phyloP scores from a whole-genome alignment of 2,329 filamentous ascomycete genomes.

The Ceratocystis variospora region DNA sequence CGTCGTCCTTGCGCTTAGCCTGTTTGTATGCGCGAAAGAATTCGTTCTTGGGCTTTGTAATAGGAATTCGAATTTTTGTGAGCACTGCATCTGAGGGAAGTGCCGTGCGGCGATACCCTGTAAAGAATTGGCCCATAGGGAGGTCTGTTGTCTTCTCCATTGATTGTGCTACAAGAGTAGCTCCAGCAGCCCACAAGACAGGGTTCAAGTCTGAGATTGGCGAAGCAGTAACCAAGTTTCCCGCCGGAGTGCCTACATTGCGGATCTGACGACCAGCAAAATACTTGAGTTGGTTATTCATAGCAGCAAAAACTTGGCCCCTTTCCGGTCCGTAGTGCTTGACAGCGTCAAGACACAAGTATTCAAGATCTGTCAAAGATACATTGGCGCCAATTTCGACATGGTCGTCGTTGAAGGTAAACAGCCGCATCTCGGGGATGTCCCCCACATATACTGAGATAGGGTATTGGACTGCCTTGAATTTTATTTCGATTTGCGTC shows the following conservation, averaged over 20 bases:
- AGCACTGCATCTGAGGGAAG: constrained; percentile 72
- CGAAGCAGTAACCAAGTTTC: constrained; percentile 85
- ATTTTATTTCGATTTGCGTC: constrained; percentile 96
- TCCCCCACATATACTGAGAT: constrained; percentile 88
- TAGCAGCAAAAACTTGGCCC: constrained; percentile 75
- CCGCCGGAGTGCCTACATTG: constrained; percentile 93
- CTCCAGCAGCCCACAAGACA: constrained; percentile 76
- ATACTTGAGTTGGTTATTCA: constrained; percentile 85
- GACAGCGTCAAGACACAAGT: constrained; percentile 66
- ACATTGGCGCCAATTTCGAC: constrained; percentile 92
- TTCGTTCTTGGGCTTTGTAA: constrained; percentile 61
- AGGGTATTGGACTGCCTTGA: constrained; percentile 85
- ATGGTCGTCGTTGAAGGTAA: constrained; percentile 61
- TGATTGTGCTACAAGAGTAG: constrained; percentile 68
- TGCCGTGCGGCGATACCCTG: constrained; percentile 74
- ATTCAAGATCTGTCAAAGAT: constrained; percentile 77
- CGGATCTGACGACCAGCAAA: constrained; percentile 92
- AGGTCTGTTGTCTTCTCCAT: constrained; percentile 61
- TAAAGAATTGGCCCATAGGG: constrained; percentile 89
- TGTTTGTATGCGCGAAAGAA: constrained; percentile 89
- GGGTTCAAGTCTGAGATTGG: constrained; percentile 96
- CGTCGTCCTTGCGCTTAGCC: constrained; percentile 91
- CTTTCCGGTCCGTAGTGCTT: constrained; percentile 57
- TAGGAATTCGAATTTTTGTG: constrained; percentile 70
- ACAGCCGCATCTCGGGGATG: constrained; percentile 76